Conservation (phyloP, 2,329 filamentous ascomycete species). For the Diaporthe aspalathi region DNA sequence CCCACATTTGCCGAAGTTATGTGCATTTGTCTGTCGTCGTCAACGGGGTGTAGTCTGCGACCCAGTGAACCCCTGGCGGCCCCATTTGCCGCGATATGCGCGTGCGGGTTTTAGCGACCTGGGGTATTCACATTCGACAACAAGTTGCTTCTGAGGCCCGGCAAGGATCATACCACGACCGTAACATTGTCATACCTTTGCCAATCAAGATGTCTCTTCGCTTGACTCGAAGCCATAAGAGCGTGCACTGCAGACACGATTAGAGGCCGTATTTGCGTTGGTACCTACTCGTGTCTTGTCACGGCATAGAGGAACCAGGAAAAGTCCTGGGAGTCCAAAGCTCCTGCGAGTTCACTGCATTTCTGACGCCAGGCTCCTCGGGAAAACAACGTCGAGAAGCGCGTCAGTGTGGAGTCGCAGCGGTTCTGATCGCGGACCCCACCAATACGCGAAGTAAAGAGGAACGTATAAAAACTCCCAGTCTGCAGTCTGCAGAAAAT, state of each 20-base stretch:
- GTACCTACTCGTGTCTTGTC: no score
- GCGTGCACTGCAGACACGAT: no score
- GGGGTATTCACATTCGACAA: fast-evolving
- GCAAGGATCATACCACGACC: neutral
- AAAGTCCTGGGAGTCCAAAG: no score
- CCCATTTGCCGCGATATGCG: no score
- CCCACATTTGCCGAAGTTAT: no score
- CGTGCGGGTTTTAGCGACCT: no score
- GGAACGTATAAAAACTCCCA: neutral
- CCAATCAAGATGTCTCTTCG: no score
- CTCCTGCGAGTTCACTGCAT: neutral
- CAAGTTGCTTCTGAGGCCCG: neutral
- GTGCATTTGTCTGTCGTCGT: neutral
- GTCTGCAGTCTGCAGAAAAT: no score
- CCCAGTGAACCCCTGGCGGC: neutral
- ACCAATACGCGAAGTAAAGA: neutral
- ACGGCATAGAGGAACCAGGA: neutral
- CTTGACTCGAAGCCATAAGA: neutral
- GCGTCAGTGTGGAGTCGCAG: neutral
- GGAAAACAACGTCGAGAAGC: neutral
- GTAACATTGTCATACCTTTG: neutral
- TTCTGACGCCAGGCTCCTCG: neutral
- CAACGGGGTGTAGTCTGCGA: neutral
- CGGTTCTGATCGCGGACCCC: neutral
- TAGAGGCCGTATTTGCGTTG: no score